Conservation (phyloP, 2,329 filamentous ascomycete genomes). For the Fusarium nodosum region DNA sequence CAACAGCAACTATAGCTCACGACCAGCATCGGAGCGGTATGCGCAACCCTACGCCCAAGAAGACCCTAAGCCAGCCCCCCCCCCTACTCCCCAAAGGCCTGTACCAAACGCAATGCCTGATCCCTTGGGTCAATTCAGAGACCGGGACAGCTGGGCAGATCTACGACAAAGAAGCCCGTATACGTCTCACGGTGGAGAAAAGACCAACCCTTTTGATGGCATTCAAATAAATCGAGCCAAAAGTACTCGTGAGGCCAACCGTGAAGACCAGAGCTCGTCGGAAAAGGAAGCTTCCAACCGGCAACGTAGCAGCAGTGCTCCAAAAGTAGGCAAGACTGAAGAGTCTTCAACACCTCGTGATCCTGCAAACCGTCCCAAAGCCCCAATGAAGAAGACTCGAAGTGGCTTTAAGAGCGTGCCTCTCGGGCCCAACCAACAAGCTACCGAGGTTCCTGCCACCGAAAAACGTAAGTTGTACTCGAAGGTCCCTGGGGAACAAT, state of each 20-base stretch:
- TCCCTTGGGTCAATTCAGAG: conserved; percentile 63
- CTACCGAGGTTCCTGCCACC: conserved; percentile 21
- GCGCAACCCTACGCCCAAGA: conserved; percentile 30
- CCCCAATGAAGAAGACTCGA: conserved; percentile 45
- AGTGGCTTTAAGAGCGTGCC: conserved; percentile 39
- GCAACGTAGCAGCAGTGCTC: conserved; percentile 53
- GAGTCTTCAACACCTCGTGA: conserved; percentile 30
- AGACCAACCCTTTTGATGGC: conserved; percentile 69
- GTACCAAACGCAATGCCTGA: conserved; percentile 56
- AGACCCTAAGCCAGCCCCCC: conserved; percentile 28
- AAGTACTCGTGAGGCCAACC: conserved; percentile 59
- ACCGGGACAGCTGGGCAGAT: conserved; percentile 59
- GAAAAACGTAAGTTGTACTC: conserved; percentile 34
- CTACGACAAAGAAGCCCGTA: conserved; percentile 71
- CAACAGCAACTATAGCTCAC: conserved; percentile 65
- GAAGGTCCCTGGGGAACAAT: too few relatives aligned
- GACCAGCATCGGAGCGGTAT: conserved; percentile 47
- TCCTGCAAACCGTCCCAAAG: conserved; percentile 44
- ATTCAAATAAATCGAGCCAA: conserved; percentile 60
- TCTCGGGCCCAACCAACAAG: conserved; percentile 22
- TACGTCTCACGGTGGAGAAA: conserved; percentile 68
- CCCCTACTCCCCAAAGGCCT: conserved; percentile 37
- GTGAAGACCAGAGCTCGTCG: conserved; percentile 45
- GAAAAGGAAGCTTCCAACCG: conserved; percentile 44
- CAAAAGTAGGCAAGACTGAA: conserved; percentile 42